A percentile compares a stretch with the other conserved stretches of the same genome.
Conservation (phyloP, 176 grass and related monocot genomes). For the Zoysia pacifica region DNA sequence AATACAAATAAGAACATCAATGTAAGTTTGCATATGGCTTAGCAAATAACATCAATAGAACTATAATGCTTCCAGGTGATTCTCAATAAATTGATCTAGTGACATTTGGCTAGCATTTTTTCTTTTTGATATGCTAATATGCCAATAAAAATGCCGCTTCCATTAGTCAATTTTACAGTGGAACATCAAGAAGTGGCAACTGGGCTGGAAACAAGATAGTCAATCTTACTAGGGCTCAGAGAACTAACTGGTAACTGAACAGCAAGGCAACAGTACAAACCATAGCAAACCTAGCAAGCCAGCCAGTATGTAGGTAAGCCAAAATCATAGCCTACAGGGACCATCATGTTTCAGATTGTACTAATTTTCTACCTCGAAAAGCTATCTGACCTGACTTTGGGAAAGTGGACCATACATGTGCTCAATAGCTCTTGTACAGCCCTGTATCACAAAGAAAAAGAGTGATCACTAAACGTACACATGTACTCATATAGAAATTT, state of each 20-base stretch:
- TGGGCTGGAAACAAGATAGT: slow-evolving; percentile 1
- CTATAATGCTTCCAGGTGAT: not conserved
- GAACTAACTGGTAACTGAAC: not conserved
- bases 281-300: not conserved
- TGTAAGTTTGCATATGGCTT: slow-evolving; percentile 9
- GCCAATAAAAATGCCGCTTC: not conserved
- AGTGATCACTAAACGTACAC: slow-evolving; percentile 8
- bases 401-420: slow-evolving; percentile 1
- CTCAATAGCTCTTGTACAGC: not conserved
- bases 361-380: not conserved
- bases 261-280: not conserved
- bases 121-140: not conserved
- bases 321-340: not conserved
- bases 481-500: not conserved
- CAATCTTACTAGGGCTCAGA: not conserved
- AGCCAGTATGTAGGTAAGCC: not conserved
- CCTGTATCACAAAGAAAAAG: slow-evolving; percentile 1
- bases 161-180: not conserved
- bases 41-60: not conserved
- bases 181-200: not conserved
- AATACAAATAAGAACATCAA: not conserved
- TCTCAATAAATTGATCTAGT: slow-evolving; percentile 7
- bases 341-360: not conserved
- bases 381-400: not conserved
- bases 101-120: too few relatives aligned